These are phyloP conservation scores for Alternaria sp. DNA, from an alignment of 2,329 filamentous ascomycete genomes.

Conservation along the genomic window DNA sequence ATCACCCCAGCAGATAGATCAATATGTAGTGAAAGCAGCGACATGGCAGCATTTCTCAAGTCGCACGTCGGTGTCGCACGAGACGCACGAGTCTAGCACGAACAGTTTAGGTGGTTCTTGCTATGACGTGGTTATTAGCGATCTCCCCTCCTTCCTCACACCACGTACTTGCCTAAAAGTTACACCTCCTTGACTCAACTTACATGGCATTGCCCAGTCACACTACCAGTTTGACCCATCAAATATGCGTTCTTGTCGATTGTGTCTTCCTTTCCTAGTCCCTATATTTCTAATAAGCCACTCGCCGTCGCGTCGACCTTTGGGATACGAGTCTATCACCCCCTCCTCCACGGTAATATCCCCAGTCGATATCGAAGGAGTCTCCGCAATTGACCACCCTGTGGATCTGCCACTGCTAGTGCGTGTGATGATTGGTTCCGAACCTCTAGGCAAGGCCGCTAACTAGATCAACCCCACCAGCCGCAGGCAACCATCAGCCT, in stretches of 20 bases:
- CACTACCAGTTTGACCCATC: not conserved
- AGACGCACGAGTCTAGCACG: not conserved
- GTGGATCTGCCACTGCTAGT: not conserved
- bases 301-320: not conserved
- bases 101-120: not conserved
- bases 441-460: not conserved
- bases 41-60: not conserved
- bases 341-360: not conserved
- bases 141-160: not conserved
- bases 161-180: not conserved
- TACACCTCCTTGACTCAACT: not conserved
- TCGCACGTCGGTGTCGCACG: not conserved
- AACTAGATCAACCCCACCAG: not conserved
- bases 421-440: not conserved
- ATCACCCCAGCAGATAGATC: not conserved
- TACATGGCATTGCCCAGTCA: not conserved
- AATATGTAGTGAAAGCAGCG: not conserved
- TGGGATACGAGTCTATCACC: not conserved
- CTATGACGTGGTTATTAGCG: not conserved
- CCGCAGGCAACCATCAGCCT: constrained; percentile 7
- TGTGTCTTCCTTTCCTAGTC: not conserved
- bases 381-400: not conserved
- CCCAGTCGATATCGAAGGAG: not conserved
- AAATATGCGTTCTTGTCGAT: not conserved
- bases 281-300: not conserved